phyloP scores from a whole-genome alignment of 2,329 filamentous ascomycete species.

The Endocalyx cinctus region DNA sequence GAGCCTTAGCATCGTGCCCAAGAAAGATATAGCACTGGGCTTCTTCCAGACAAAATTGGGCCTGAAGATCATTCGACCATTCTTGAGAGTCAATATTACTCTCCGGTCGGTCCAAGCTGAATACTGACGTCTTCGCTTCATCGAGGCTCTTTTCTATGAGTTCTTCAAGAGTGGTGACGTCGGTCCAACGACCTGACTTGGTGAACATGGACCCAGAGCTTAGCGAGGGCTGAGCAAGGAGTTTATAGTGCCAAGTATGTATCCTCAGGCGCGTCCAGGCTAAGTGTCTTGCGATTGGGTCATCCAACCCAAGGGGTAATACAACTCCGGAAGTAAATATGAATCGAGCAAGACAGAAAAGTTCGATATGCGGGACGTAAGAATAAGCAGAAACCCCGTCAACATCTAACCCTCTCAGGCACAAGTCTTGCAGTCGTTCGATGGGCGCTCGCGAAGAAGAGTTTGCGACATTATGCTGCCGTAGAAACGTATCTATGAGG shows the following conservation, averaged over 20 bases:
- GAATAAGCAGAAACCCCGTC: conserved; percentile 87
- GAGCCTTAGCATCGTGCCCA: conserved; percentile 72
- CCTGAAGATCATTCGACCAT: conserved; percentile 47
- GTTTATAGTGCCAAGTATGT: conserved; percentile 64
- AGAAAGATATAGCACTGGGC: conserved; percentile 81
- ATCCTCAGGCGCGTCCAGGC: conserved; percentile 66
- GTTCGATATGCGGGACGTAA: conserved; percentile 76
- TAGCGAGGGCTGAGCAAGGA: conserved; percentile 53
- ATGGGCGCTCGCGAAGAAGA: conserved; percentile 8
- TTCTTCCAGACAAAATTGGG: conserved; percentile 74
- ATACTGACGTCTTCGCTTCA: conserved; percentile 31
- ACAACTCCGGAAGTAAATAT: conserved; percentile 38
- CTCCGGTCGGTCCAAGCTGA: conserved; percentile 12
- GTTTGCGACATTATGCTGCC: not conserved
- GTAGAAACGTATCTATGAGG: conserved; percentile 30
- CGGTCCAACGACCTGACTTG: conserved; percentile 54
- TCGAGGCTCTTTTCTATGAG: conserved; percentile 39
- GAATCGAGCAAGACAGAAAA: conserved; percentile 69
- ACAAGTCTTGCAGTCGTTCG: conserved; percentile 26
- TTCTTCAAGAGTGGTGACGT: conserved; percentile 52
- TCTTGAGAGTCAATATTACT: conserved; percentile 18
- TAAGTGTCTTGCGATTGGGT: conserved; percentile 29
- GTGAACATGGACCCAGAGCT: conserved; percentile 51
- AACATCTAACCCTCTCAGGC: conserved; percentile 65
- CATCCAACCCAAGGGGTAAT: conserved; percentile 11